These are phyloP conservation scores for Blastobotrys proliferans DNA, from an alignment of 1,139 yeast genomes.

Conservation along the genomic window DNA sequence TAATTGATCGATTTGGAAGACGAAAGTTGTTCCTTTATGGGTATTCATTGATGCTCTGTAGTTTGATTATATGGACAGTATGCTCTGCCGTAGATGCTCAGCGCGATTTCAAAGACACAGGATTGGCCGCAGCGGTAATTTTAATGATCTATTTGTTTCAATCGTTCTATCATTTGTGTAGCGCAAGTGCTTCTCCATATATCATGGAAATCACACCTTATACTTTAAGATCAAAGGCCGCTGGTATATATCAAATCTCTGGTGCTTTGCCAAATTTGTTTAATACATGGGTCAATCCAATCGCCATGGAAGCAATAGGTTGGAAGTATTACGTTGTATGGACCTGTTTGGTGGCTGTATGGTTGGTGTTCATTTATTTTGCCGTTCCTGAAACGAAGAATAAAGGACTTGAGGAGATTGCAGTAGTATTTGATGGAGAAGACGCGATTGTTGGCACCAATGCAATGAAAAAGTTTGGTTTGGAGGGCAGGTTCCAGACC, in stretches of 20 bases:
- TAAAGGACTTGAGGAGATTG: conserved; percentile 61
- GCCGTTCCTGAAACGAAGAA: conserved; percentile 66
- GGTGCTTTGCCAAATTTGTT: conserved; percentile 41
- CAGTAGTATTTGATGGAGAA: conserved; percentile 46
- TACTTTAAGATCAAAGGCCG: conserved; percentile 52
- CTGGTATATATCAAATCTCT: conserved; percentile 50
- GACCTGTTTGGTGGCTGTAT: conserved; percentile 56
- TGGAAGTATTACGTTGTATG: conserved; percentile 56
- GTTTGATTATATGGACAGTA: conserved; percentile 23
- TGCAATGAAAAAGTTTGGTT: not conserved
- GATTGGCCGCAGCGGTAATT: conserved; percentile 21
- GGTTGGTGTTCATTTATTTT: conserved; percentile 49
- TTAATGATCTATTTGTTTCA: conserved; percentile 21
- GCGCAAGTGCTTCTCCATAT: conserved; percentile 35
- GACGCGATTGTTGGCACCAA: conserved; percentile 22
- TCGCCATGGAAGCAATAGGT: conserved; percentile 44
- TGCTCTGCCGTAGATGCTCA: conserved; percentile 26
- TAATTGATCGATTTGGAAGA: conserved; percentile 16
- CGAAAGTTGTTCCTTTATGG: conserved; percentile 37
- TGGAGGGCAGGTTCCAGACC: conserved; percentile 1
- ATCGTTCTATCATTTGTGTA: conserved; percentile 18
- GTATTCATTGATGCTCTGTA: conserved; percentile 30
- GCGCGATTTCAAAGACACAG: conserved; percentile 19
- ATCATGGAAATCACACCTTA: conserved; percentile 62
- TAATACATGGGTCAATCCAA: conserved; percentile 43